Conservation (phyloP, 164 flowering plant genomes). For the Vitis vinifera region DNA sequence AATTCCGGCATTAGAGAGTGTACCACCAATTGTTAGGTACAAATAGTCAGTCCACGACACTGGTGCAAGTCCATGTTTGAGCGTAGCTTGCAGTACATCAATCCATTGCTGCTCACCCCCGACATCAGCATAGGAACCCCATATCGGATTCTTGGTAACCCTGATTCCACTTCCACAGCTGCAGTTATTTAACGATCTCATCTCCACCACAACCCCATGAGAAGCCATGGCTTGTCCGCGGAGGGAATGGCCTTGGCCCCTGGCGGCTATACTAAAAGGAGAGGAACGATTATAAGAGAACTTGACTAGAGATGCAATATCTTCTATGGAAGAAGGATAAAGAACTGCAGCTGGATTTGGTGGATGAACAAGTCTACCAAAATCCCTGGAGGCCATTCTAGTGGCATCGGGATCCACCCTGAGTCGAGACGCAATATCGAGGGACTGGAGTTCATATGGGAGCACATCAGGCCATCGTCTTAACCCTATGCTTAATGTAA, state of each 20-base stretch:
- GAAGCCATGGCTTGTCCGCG: conserved; percentile 76
- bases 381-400: conserved; percentile 52
- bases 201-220: conserved; percentile 80
- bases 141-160: conserved; percentile 22
- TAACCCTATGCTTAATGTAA: conserved; percentile 26
- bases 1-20: conserved; percentile 87
- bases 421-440: conserved; percentile 32
- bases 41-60: conserved; percentile 89
- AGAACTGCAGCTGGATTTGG: conserved; percentile 59
- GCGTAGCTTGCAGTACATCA: conserved; percentile 54
- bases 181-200: conserved; percentile 39
- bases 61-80: conserved; percentile 72
- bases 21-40: conserved; percentile 86
- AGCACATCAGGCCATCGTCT: neutral
- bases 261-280: conserved; percentile 60
- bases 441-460: conserved; percentile 27
- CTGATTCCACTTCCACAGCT: conserved; percentile 23
- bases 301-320: conserved; percentile 45
- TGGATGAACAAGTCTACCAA: conserved; percentile 41
- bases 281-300: conserved; percentile 27
- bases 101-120: conserved; percentile 83
- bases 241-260: conserved; percentile 75
- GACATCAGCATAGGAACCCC: conserved; percentile 53
- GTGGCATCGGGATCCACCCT: conserved; percentile 31
- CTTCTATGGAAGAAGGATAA: conserved; percentile 49